phyloP scores from a whole-genome alignment of 441 rosid species.

The Pelargonium myrrhifolium region DNA sequence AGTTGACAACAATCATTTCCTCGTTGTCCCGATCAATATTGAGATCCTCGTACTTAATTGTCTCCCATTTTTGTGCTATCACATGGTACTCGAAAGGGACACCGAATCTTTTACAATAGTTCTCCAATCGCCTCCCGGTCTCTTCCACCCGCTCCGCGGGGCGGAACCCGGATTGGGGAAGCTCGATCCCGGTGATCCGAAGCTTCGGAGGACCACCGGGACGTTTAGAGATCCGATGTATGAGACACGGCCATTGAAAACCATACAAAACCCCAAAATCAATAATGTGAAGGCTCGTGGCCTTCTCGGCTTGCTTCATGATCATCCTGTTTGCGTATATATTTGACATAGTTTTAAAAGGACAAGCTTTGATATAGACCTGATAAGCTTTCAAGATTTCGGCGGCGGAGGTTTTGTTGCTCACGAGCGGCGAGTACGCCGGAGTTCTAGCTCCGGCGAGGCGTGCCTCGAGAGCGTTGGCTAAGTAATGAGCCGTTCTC shows the following conservation, averaged over 20 bases:
- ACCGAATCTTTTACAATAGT: slow-evolving; percentile 59
- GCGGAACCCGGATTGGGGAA: slow-evolving; percentile 81
- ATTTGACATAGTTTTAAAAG: slow-evolving; percentile 57
- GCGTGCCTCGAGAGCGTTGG: slow-evolving; percentile 64
- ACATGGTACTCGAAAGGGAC: slow-evolving; percentile 62
- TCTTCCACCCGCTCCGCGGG: slow-evolving; percentile 80
- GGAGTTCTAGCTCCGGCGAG: slow-evolving; percentile 50
- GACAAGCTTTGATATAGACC: slow-evolving; percentile 48
- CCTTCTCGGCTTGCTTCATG: slow-evolving; percentile 39
- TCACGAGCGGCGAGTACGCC: slow-evolving; percentile 23
- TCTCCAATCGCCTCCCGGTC: slow-evolving; percentile 56
- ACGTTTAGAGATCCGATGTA: slow-evolving; percentile 51
- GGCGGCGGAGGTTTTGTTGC: slow-evolving; percentile 40
- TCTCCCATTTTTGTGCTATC: slow-evolving; percentile 83
- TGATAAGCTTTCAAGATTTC: slow-evolving; percentile 56
- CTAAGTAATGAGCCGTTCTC: slow-evolving; percentile 64
- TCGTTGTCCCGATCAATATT: slow-evolving; percentile 32
- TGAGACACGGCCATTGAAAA: slow-evolving; percentile 91
- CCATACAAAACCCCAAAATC: slow-evolving; percentile 89
- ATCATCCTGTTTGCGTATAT: slow-evolving; percentile 57
- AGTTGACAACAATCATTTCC: slow-evolving; percentile 58
- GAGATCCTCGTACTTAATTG: slow-evolving; percentile 62
- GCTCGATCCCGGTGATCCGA: slow-evolving; percentile 78
- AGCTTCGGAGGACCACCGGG: slow-evolving; percentile 57
- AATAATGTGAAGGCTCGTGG: slow-evolving; percentile 56